phyloP scores from a whole-genome alignment of 148 eudicot genomes.

The Euryodendron excelsum region DNA sequence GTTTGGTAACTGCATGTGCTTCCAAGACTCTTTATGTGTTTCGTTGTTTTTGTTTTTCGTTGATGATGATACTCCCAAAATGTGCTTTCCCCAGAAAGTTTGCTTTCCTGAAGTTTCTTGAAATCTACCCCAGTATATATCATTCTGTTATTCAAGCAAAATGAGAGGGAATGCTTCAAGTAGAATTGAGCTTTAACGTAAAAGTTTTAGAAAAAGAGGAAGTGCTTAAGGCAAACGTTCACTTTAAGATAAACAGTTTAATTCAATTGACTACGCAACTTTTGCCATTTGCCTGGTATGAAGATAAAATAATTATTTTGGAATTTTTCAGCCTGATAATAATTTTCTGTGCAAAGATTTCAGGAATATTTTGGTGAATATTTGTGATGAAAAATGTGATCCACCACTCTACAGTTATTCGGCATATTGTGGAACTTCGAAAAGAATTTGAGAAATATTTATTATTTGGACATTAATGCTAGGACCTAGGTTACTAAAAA shows the following conservation, averaged over 20 bases:
- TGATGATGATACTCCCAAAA: neutral
- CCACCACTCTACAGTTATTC: neutral
- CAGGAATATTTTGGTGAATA: neutral
- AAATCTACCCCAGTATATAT: neutral
- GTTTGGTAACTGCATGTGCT: neutral
- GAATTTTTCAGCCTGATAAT: neutral
- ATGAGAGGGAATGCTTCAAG: neutral
- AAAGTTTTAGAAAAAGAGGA: no score
- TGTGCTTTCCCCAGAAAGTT: neutral
- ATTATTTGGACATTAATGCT: neutral
- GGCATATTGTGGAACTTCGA: neutral
- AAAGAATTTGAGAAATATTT: neutral
- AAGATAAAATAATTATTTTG: neutral
- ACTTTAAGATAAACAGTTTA: neutral
- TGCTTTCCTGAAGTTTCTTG: neutral
- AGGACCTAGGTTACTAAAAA: no score
- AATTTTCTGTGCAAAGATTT: neutral
- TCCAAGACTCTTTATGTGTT: no score
- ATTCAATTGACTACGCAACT: neutral
- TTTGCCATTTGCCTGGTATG: neutral
- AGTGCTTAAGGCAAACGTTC: neutral
- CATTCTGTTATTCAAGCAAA: neutral
- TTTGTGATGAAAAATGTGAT: neutral
- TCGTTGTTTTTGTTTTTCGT: neutral
- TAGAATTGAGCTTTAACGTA: neutral